phyloP scores from a whole-genome alignment of 2,329 filamentous ascomycete genomes.

The Cladophialophora yegresii region DNA sequence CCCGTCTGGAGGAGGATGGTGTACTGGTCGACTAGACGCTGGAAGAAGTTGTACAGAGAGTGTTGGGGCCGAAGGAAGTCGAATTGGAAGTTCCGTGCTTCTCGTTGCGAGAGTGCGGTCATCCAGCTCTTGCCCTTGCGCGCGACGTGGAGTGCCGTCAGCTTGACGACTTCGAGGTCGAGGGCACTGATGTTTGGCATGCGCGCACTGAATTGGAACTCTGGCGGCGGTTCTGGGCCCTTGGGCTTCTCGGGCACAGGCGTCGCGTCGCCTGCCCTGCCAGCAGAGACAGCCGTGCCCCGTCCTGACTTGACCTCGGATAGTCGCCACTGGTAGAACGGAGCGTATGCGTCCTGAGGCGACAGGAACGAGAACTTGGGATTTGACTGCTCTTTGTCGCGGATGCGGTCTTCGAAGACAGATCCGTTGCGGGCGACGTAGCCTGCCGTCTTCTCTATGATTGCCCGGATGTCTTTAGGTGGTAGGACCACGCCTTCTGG shows the following conservation, averaged over 20 bases:
- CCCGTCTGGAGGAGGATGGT: conserved; percentile 72
- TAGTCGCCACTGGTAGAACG: conserved; percentile 89
- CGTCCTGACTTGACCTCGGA: conserved; percentile 81
- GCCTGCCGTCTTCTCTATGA: conserved; percentile 92
- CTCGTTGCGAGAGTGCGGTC: conserved; percentile 83
- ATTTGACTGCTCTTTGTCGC: conserved; percentile 78
- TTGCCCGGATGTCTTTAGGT: conserved; percentile 75
- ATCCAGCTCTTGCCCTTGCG: conserved; percentile 91
- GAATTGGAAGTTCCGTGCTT: conserved; percentile 89
- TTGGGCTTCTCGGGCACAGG: conserved; percentile 67
- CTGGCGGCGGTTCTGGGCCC: conserved; percentile 79
- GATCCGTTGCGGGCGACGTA: conserved; percentile 73
- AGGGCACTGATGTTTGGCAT: conserved; percentile 97
- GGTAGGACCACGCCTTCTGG: conserved; percentile 84
- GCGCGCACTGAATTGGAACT: conserved; percentile 90
- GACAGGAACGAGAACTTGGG: conserved; percentile 90
- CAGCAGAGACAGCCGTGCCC: conserved; percentile 75
- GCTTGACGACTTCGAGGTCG: conserved; percentile 71
- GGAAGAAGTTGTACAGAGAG: conserved; percentile 94
- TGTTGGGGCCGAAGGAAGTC: conserved; percentile 95
- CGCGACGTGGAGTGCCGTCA: conserved; percentile 89
- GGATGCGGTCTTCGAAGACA: conserved; percentile 78
- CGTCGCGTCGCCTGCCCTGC: conserved; percentile 66
- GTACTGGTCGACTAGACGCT: conserved; percentile 89
- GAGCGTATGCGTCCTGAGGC: conserved; percentile 76